phyloP scores from a whole-genome alignment of 2,329 filamentous ascomycete genomes.

The Monosporascus sp. region DNA sequence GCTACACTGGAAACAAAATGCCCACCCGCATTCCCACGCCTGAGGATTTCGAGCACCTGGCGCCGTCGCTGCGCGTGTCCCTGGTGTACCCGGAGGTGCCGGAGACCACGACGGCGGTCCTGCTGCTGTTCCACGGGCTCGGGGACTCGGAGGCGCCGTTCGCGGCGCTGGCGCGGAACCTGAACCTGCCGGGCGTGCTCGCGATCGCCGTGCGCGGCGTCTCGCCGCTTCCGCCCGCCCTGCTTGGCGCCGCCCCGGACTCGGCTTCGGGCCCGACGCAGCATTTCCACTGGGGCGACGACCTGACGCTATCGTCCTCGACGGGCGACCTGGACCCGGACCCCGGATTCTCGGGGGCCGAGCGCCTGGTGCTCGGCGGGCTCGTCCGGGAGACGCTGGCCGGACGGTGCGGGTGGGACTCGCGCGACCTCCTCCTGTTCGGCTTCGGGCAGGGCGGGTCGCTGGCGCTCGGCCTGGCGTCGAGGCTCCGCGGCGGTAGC shows the following conservation, averaged over 20 bases:
- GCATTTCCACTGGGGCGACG: slow-evolving; percentile 64
- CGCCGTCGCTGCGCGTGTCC: slow-evolving; percentile 36
- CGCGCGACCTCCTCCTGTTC: slow-evolving; percentile 56
- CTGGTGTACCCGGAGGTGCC: slow-evolving; percentile 47
- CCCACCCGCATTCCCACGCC: slow-evolving; percentile 44
- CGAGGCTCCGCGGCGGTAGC: slow-evolving; percentile 33
- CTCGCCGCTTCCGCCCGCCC: slow-evolving; percentile 60
- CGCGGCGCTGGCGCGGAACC: slow-evolving; percentile 58
- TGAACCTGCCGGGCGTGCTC: slow-evolving; percentile 72
- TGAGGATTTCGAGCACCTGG: slow-evolving; percentile 43
- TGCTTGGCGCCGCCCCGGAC: slow-evolving; percentile 43
- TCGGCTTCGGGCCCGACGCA: slow-evolving; percentile 15
- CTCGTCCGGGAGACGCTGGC: slow-evolving; percentile 50
- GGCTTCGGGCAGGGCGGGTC: slow-evolving; percentile 66
- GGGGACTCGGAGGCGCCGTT: slow-evolving; percentile 71
- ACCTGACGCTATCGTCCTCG: slow-evolving; percentile 47
- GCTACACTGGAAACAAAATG: slow-evolving; percentile 27
- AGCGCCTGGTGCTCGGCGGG: slow-evolving; percentile 39
- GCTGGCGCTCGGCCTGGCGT: slow-evolving; percentile 51
- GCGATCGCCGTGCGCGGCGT: slow-evolving; percentile 71
- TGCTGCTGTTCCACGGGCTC: slow-evolving; percentile 79
- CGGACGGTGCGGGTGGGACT: slow-evolving; percentile 52
- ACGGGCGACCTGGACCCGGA: slow-evolving; percentile 55
- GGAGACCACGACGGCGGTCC: slow-evolving; percentile 65
- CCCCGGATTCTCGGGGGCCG: slow-evolving; percentile 52